Conservation (phyloP, 208 protist genomes). For the Trypanosoma caninum region DNA sequence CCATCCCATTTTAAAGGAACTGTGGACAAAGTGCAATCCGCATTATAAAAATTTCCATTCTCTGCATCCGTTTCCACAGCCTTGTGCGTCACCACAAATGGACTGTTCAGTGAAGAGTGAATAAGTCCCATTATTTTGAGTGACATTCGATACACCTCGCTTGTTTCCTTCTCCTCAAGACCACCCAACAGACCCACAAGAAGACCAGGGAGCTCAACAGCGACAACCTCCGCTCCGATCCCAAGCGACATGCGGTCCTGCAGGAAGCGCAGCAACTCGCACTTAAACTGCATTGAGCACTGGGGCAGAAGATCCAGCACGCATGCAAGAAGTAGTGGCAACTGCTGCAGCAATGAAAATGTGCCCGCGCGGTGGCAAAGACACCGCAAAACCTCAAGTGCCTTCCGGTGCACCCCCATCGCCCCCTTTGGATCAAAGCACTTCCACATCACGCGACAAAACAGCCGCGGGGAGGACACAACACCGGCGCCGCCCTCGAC, state of each 20-base stretch:
- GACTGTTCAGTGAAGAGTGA: conserved; percentile 6
- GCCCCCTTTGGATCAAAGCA: conserved; percentile 43
- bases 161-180: conserved; percentile 59
- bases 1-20: background rate
- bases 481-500: conserved; percentile 23
- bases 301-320: conserved; percentile 40
- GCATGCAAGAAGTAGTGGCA: conserved; percentile 24
- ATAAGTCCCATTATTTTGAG: conserved; percentile 31
- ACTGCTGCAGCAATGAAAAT: conserved; percentile 12
- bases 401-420: conserved; percentile 70
- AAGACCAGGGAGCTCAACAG: conserved; percentile 36
- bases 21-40: background rate
- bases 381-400: conserved; percentile 39
- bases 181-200: conserved; percentile 39
- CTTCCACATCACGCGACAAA: conserved; percentile 39
- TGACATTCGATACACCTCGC: conserved; percentile 40
- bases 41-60: background rate
- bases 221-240: conserved; percentile 18
- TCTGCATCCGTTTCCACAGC: background rate
- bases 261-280: conserved; percentile 31
- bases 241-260: conserved; percentile 30
- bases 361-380: conserved; percentile 5
- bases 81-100: background rate
- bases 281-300: conserved; percentile 33
- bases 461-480: conserved; percentile 34